Evolutionary conservation across 805 yeast genomes (phyloP), one percentile per base, ranked within the genome.

Genomic region (Kluyveromyces aestuarii): DNA sequence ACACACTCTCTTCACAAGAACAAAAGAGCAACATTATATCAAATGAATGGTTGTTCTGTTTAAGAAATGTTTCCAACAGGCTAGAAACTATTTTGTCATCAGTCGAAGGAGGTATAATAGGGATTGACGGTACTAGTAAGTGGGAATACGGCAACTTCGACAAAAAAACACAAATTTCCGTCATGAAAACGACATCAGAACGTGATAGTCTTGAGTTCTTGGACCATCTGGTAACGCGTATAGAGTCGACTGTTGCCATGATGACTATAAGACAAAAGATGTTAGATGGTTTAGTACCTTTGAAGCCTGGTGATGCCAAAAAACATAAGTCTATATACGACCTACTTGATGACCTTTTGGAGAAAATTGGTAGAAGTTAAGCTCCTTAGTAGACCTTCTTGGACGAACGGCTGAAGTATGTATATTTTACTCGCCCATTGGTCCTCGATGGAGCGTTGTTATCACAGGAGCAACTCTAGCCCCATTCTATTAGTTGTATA

Each of bases 151-250:
- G 53, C 18, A 54, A 52, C n/a, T 60, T 63, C 48, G 59, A 62
- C 27, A 63, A 60, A 17, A 55, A 54, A 8, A 48, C 53, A 0
- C 56, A 51, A 16, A 38, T 54, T 17, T 52, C 61, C 2, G 55
- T 60, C 6, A 59, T 60, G 42, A 50, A 48, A 33, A 40, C 56
- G 0, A 54, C 57, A 5, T 39, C 61, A 25, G 73, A 63, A 42
- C 49, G 50, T 25, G 88, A 82, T 40, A 60, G 81, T 38, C 63
- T 80, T 39, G 69, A 74, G 5, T 71, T 82, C 41, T 68, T 85
- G 51, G 87, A 82, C 50, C 84, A 81, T 54, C 66, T 82, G 27
- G 76, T 84, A 13, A 78, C 89, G 0, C 73, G 95, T 61, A 70
- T 86, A 38, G 95, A 87, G 59, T 74, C 79, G 47, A 71, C 78